Evolutionary conservation across 129 eudicot genomes (phyloP), one percentile per base, ranked within the genome.

Genomic region (Deinandra increscens): DNA sequence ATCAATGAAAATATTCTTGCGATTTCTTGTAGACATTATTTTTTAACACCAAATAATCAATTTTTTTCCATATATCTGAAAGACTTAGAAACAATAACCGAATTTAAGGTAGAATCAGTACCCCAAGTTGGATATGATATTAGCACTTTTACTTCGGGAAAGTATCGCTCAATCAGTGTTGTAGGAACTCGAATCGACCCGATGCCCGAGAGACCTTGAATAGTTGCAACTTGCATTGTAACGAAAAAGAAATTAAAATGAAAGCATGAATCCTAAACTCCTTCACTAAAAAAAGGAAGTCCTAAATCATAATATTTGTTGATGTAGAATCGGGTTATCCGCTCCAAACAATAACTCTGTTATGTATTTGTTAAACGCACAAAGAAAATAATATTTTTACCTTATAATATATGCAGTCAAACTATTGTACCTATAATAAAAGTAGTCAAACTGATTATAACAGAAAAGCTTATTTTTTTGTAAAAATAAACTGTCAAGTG

Each of bases 111-210:
- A 72, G 65, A 69, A 73, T 51, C 50, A 74, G 46, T 79, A 93
- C 99, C 99, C 99, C 99, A 93, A 20, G 97, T 84, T 68, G 99
- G 99, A 43, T 97, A 79, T 60, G 99, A 93, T 68, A 93, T 87
- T 55, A 93, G 15, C 74, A 87, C 92, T 80, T 93, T 85, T 43
- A 97, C 81, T 56, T 97, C 93, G n/a, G 99, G 93, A 73, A 94
- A 94, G 74, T 94, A 94, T 69, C 97, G 80, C 76, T 89, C 95
- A 59, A 94, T 94, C 37, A 94, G 81, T 19, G 88, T 97, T 44
- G 97, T 97, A 74, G 93, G 97, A 82, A 94, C 88, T 73, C 99
- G 89, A 64, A 94, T 91, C 73, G 99, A 94, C 42, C 99, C 99
- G 81, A 97, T 94, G 50, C 99, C 99, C 9, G 99, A 89, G 59